Percentiles rank a stretch among this genome's conserved stretches.
These are phyloP conservation scores for Oropetium thomaeum DNA, from an alignment of 176 grass and related monocot genomes.

Conservation along the genomic window DNA sequence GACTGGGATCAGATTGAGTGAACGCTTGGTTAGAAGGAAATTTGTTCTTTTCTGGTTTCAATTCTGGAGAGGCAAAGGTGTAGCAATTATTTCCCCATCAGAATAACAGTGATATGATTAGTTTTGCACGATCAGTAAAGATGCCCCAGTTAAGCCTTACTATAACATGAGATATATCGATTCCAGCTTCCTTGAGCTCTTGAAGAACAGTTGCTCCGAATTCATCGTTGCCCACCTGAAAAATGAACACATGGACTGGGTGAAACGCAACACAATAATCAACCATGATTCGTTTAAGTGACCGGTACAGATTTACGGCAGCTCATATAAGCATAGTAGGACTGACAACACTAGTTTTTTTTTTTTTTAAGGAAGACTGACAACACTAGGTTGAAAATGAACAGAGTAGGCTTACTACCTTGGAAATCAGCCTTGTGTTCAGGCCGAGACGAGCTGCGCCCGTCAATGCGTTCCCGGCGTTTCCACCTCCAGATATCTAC, in stretches of 20 bases:
- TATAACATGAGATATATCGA: slow-evolving; percentile 50
- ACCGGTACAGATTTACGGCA: neutral
- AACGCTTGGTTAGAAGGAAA: neutral
- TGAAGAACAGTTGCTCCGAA: slow-evolving; percentile 33
- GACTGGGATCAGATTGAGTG: neutral
- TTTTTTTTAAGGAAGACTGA: neutral
- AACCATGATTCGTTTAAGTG: neutral
- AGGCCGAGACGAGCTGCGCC: slow-evolving; percentile 48
- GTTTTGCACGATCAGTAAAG: neutral
- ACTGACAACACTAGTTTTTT: neutral
- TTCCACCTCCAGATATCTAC: slow-evolving; percentile 50
- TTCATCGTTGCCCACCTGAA: slow-evolving; percentile 47
- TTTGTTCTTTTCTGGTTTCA: neutral
- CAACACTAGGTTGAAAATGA: neutral
- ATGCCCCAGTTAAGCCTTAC: slow-evolving; percentile 30
- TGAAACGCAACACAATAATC: neutral
- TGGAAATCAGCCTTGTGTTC: slow-evolving; percentile 44
- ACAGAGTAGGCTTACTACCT: slow-evolving; percentile 22
- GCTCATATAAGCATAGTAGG: neutral
- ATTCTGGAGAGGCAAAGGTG: neutral
- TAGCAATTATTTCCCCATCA: neutral
- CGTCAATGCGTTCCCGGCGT: slow-evolving; percentile 49
- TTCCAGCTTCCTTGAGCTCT: slow-evolving; percentile 33
- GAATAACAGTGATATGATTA: neutral
- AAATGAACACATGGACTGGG: neutral